Conservation (phyloP, 176 grass and related monocot genomes). For the Tuctoria greenei region DNA sequence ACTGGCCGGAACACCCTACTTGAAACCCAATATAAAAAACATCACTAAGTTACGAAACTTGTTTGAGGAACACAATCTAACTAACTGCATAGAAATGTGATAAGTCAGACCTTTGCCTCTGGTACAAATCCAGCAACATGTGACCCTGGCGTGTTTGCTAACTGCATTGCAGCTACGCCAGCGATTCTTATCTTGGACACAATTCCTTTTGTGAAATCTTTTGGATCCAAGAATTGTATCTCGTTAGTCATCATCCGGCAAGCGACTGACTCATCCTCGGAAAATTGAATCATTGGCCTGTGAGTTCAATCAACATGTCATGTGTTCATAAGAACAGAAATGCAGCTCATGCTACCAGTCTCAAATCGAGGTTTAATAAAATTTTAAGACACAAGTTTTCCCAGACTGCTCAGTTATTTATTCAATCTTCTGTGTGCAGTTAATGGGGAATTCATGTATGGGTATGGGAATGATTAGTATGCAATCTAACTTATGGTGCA, state of each 20-base stretch:
- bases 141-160: constrained; percentile 77
- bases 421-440: background rate
- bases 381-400: constrained; percentile 25
- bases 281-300: constrained; percentile 91
- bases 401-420: background rate
- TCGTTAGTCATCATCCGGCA: constrained; percentile 86
- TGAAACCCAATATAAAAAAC: background rate
- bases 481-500: too few relatives aligned
- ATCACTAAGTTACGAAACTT: constrained; percentile 7
- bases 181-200: constrained; percentile 64
- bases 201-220: constrained; percentile 80
- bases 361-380: background rate
- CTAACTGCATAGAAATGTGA: background rate
- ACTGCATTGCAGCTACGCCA: constrained; percentile 70
- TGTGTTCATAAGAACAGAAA: constrained; percentile 22
- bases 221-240: constrained; percentile 84
- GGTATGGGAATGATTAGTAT: too few relatives aligned
- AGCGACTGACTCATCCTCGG: constrained; percentile 77
- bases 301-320: constrained; percentile 48
- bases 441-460: background rate
- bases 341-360: background rate
- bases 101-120: constrained; percentile 68
- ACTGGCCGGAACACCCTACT: constrained; percentile 76
- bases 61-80: constrained; percentile 23
- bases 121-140: constrained; percentile 77